These are phyloP conservation scores for Apiospora koreana DNA, from an alignment of 2,329 filamentous ascomycete species.

Conservation along the genomic window DNA sequence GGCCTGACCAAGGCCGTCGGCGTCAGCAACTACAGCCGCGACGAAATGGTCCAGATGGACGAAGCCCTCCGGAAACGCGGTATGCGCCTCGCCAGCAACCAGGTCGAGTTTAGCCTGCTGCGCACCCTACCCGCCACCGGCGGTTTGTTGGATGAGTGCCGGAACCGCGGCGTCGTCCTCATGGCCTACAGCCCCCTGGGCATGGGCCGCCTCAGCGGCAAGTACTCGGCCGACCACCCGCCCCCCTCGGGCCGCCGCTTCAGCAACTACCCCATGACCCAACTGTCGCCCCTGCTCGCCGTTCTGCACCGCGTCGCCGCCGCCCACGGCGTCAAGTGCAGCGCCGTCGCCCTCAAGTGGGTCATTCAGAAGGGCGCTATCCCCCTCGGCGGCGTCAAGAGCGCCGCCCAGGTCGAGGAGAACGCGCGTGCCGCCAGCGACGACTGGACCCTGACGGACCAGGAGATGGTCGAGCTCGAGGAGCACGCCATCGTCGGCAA, in stretches of 20 bases:
- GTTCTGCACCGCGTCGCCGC: slow-evolving; percentile 37
- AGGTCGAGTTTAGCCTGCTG: slow-evolving; percentile 45
- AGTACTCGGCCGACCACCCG: slow-evolving; percentile 39
- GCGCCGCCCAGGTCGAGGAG: slow-evolving; percentile 40
- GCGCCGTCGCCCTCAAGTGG: slow-evolving; percentile 45
- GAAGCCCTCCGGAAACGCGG: slow-evolving; percentile 38
- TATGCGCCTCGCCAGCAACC: slow-evolving; percentile 43
- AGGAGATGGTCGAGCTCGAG: slow-evolving; percentile 43
- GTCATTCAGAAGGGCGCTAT: slow-evolving; percentile 44
- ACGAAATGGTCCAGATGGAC: slow-evolving; percentile 43
- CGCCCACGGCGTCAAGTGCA: slow-evolving; percentile 32
- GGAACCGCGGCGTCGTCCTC: slow-evolving; percentile 41
- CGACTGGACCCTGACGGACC: slow-evolving; percentile 41
- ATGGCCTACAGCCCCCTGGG: slow-evolving; percentile 43
- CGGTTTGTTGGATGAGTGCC: slow-evolving; percentile 40
- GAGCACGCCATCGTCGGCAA: slow-evolving; percentile 39
- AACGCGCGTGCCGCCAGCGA: slow-evolving; percentile 33
- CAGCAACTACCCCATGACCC: slow-evolving; percentile 43
- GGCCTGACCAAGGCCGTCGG: slow-evolving; percentile 42
- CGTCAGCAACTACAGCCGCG: slow-evolving; percentile 43
- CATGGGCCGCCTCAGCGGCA: slow-evolving; percentile 40
- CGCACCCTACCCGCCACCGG: slow-evolving; percentile 39
- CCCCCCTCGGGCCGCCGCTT: slow-evolving; percentile 39
- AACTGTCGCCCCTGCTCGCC: slow-evolving; percentile 39
- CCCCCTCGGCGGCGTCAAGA: slow-evolving; percentile 42